Conservation (phyloP, 768 basidiomycete species). For the Hygrocybe punicea region DNA sequence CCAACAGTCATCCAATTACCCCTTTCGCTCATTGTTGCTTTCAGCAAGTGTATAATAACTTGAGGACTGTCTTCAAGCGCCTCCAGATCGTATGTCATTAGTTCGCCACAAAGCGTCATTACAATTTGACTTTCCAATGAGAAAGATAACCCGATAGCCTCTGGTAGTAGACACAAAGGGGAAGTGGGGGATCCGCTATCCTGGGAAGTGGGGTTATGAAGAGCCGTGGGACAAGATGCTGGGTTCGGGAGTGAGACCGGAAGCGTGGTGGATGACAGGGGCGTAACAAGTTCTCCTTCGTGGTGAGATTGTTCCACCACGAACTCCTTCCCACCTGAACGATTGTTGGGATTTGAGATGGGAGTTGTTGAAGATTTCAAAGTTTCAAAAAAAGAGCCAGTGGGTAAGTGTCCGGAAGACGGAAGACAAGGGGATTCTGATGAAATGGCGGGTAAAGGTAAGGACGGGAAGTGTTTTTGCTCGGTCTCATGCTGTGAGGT, state of each 20-base stretch:
- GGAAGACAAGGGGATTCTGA: not conserved
- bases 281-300: not conserved
- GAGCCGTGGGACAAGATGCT: not conserved
- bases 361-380: slow-evolving; percentile 10
- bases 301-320: not conserved
- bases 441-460: not conserved
- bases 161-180: not conserved
- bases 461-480: not conserved
- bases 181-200: not conserved
- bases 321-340: not conserved
- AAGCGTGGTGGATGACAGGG: not conserved
- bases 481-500: too few species aligned
- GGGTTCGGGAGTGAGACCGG: not conserved
- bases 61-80: slow-evolving; percentile 43
- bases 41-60: slow-evolving; percentile 46
- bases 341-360: slow-evolving; percentile 7
- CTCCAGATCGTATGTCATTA: slow-evolving; percentile 42
- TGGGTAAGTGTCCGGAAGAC: not conserved
- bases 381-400: slow-evolving; percentile 9
- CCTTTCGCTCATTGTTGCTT: slow-evolving; percentile 42
- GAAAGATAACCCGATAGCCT: slow-evolving; percentile 12
- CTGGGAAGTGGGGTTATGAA: not conserved
- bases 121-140: slow-evolving; percentile 29
- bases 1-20: slow-evolving; percentile 57
- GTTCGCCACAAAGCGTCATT: slow-evolving; percentile 40